Conservation (phyloP, 495 filamentous ascomycete genomes). For the Daldinia decipiens region DNA sequence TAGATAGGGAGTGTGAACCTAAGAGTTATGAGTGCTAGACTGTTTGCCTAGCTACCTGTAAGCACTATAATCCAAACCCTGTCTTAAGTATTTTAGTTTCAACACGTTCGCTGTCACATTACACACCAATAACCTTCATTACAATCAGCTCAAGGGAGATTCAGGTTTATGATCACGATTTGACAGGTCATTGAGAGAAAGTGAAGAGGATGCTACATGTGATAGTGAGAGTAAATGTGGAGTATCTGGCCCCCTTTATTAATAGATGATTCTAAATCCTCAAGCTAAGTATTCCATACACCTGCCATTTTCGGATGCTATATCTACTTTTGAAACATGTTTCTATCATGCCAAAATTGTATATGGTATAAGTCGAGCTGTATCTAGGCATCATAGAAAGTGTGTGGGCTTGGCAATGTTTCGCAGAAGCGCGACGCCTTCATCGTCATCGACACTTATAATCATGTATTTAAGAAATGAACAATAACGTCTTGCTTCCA, state of each 20-base stretch:
- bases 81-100: not conserved
- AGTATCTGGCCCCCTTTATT: conserved; percentile 23
- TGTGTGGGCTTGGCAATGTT: not conserved
- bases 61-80: conserved; percentile 1
- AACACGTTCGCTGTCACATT: not conserved
- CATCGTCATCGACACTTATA: not conserved
- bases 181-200: not conserved
- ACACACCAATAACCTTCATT: not conserved
- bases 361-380: conserved; percentile 3
- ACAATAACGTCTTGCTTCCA: not conserved
- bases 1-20: not conserved
- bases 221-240: conserved; percentile 1
- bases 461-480: conserved; percentile 10
- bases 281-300: conserved; percentile 12
- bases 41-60: not conserved
- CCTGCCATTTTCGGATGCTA: not conserved
- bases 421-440: not conserved
- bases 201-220: conserved; percentile 3
- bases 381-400: conserved; percentile 5
- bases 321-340: conserved; percentile 27
- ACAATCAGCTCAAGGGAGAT: not conserved
- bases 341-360: conserved; percentile 11
- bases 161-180: not conserved
- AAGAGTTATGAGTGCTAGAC: too few relatives aligned
- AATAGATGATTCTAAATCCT: conserved; percentile 26